A percentile compares a stretch with the other conserved stretches of the same genome.
Conservation (phyloP, 768 basidiomycete genomes). For the Pleurotus citrinopileatus region DNA sequence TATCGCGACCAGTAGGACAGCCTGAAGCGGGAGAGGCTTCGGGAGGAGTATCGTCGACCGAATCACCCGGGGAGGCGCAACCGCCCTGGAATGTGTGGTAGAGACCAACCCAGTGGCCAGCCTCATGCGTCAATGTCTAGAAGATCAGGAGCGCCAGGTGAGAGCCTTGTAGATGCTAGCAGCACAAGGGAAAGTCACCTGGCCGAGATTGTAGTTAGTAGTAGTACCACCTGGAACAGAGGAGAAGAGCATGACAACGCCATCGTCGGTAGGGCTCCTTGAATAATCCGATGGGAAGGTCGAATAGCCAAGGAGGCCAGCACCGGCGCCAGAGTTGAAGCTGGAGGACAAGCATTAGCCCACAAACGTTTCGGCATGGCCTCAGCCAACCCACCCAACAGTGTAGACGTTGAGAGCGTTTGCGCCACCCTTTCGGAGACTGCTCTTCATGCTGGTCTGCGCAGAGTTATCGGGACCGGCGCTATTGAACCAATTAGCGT, state of each 20-base stretch:
- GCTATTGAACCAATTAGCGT: conserved; percentile 45
- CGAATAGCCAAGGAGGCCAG: conserved; percentile 50
- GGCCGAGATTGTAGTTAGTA: conserved; percentile 39
- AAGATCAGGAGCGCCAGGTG: conserved; percentile 12
- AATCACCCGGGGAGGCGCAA: conserved; percentile 37
- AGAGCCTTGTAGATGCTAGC: conserved; percentile 16
- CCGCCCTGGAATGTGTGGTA: conserved; percentile 60
- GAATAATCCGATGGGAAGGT: conserved; percentile 48
- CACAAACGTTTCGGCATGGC: too few species aligned
- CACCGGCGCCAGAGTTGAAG: conserved; percentile 33
- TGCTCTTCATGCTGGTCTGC: conserved; percentile 47
- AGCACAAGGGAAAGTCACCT: conserved; percentile 21
- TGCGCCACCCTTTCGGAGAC: conserved; percentile 38
- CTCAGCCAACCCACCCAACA: conserved; percentile 48
- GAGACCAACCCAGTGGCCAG: conserved; percentile 60
- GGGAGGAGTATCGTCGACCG: conserved; percentile 44
- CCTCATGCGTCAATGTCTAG: conserved; percentile 53
- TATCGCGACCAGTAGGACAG: conserved; percentile 36
- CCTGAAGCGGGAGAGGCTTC: conserved; percentile 41
- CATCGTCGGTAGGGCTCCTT: conserved; percentile 42
- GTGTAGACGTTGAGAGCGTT: conserved; percentile 48
- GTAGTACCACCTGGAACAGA: conserved; percentile 42
- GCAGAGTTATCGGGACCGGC: conserved; percentile 30
- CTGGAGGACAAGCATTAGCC: too few species aligned
- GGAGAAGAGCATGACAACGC: conserved; percentile 41